Conservation (phyloP, 306 rosid species). For the Medicago ruthenica region DNA sequence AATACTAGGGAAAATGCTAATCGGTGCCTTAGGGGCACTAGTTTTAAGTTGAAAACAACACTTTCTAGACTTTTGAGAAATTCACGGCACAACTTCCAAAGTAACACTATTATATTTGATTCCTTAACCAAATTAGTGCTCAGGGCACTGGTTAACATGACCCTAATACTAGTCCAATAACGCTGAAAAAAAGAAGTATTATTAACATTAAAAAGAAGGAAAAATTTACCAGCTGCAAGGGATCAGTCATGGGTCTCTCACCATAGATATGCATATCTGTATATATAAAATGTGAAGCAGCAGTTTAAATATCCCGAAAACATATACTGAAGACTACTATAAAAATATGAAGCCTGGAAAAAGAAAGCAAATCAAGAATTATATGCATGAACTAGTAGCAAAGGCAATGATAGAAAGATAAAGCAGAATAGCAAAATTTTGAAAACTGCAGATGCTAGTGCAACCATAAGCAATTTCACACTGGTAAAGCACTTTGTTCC, state of each 20-base stretch:
- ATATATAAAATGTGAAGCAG: constrained; percentile 29
- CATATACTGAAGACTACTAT: background rate
- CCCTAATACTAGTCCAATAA: constrained; percentile 24
- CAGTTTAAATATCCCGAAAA: constrained; percentile 33
- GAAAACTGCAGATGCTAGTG: background rate
- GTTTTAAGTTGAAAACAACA: too few relatives aligned
- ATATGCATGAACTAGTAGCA: background rate
- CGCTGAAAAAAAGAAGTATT: background rate
- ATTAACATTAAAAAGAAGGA: constrained; percentile 15
- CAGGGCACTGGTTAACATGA: too few relatives aligned
- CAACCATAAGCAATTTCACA: constrained; percentile 26
- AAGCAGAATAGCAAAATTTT: background rate
- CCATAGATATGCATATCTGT: constrained; percentile 62
- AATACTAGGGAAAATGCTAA: constrained; percentile 1
- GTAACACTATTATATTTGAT: too few relatives aligned
- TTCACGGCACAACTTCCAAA: too few relatives aligned
- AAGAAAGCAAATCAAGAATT: constrained; percentile 15
- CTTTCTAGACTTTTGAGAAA: too few relatives aligned
- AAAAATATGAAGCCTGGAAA: background rate
- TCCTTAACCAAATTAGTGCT: too few relatives aligned
- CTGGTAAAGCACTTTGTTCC: background rate
- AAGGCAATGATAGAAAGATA: background rate
- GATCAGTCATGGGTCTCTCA: constrained; percentile 65
- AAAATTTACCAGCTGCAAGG: constrained; percentile 82
- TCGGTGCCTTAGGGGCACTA: too few relatives aligned